These are phyloP conservation scores for Dothistroma septosporum DNA, from an alignment of 2,329 filamentous ascomycete species.

Conservation along the genomic window DNA sequence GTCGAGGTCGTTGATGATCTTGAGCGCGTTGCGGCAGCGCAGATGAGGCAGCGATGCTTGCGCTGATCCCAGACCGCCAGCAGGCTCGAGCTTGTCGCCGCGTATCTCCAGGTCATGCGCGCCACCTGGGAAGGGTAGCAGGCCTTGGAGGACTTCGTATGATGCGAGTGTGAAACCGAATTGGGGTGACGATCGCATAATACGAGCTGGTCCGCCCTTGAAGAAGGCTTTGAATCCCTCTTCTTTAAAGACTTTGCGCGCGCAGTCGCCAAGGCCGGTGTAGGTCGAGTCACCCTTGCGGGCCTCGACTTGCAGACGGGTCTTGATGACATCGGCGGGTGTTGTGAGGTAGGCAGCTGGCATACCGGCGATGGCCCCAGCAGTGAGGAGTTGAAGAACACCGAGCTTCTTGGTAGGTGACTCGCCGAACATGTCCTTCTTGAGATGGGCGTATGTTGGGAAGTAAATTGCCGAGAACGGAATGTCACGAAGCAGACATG, in stretches of 20 bases:
- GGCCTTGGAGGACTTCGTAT: constrained; percentile 83
- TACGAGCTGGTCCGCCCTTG: constrained; percentile 94
- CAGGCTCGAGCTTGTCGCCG: constrained; percentile 46
- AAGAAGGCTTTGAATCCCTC: constrained; percentile 97
- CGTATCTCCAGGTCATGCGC: constrained; percentile 49
- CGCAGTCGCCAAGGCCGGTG: constrained; percentile 80
- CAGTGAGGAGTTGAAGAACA: constrained; percentile 83
- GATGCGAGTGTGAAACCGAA: constrained; percentile 96
- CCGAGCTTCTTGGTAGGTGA: constrained; percentile 80
- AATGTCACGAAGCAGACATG: constrained; percentile 90
- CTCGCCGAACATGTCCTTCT: constrained; percentile 91
- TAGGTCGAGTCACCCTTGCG: constrained; percentile 91
- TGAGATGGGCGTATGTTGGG: constrained; percentile 91
- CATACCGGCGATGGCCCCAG: constrained; percentile 74
- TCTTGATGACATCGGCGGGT: constrained; percentile 98
- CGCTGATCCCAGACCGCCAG: constrained; percentile 61
- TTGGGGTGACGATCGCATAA: constrained; percentile 90
- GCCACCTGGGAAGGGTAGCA: constrained; percentile 72
- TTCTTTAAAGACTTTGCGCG: constrained; percentile 76
- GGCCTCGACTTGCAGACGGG: constrained; percentile 91
- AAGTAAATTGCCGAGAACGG: constrained; percentile 99
- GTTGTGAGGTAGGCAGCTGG: constrained; percentile 78
- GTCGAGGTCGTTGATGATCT: constrained; percentile 91
- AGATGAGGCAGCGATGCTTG: constrained; percentile 62
- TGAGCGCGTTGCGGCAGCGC: constrained; percentile 82